A percentile compares a stretch with the other conserved stretches of the same genome.
These are phyloP conservation scores for Pezicula carpinea DNA, from an alignment of 2,329 filamentous ascomycete genomes.

Conservation along the genomic window DNA sequence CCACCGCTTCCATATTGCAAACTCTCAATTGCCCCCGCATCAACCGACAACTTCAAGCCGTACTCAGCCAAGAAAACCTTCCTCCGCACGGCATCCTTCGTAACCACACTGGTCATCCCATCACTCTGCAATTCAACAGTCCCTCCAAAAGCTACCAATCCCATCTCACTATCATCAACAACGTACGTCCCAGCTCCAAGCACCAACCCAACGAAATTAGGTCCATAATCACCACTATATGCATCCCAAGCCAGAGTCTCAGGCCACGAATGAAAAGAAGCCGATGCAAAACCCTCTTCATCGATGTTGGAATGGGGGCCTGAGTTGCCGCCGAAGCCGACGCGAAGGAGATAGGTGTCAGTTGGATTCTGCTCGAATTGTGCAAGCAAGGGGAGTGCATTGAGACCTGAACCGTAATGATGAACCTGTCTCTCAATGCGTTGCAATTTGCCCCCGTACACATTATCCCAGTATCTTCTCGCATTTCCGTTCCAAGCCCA, in stretches of 20 bases:
- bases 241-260: conserved; percentile 52
- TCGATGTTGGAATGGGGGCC: conserved; percentile 53
- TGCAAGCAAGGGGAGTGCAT: conserved; percentile 48
- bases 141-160: conserved; percentile 47
- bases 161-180: conserved; percentile 38
- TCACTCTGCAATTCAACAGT: conserved; percentile 24
- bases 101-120: conserved; percentile 31
- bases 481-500: conserved; percentile 62
- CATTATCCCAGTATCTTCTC: conserved; percentile 55
- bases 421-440: conserved; percentile 48
- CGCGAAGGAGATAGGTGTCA: conserved; percentile 46
- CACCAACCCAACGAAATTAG: conserved; percentile 46
- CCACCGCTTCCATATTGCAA: conserved; percentile 30
- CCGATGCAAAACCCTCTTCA: conserved; percentile 46
- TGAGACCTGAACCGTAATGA: conserved; percentile 56
- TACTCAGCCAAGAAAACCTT: conserved; percentile 44
- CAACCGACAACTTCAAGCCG: conserved; percentile 35
- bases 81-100: conserved; percentile 41
- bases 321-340: conserved; percentile 49
- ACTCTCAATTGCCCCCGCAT: conserved; percentile 38
- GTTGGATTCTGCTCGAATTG: conserved; percentile 42
- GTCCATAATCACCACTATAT: conserved; percentile 54
- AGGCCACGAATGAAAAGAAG: conserved; percentile 53
- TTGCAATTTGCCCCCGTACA: conserved; percentile 34
- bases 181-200: conserved; percentile 47